Percentiles rank a stretch among this genome's conserved stretches.
Conservation (phyloP, 2,329 filamentous ascomycete genomes). For the Sordariomycetes sp. region DNA sequence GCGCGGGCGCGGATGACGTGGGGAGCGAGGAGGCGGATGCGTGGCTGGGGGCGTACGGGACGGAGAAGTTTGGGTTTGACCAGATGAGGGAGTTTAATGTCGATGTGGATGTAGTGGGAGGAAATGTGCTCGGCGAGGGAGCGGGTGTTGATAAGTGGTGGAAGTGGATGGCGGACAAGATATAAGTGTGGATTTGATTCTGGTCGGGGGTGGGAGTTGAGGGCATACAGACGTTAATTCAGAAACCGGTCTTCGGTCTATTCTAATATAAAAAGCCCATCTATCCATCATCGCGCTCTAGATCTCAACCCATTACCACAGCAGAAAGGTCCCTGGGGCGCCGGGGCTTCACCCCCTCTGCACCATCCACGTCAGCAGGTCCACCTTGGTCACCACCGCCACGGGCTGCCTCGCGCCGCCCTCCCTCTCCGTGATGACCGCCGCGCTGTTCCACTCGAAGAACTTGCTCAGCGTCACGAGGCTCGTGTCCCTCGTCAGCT, state of each 20-base stretch:
- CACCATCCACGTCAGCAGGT: constrained; percentile 86
- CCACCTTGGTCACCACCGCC: constrained; percentile 92
- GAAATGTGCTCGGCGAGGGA: constrained; percentile 56
- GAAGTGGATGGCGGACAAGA: constrained; percentile 72
- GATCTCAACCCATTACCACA: too few species aligned
- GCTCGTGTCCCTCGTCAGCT: constrained; percentile 87
- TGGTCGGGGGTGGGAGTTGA: too few species aligned
- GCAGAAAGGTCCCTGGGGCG: too few species aligned
- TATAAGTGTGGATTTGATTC: constrained; percentile 31
- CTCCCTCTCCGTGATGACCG: constrained; percentile 75
- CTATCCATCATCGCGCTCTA: neutral
- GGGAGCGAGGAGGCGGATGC: constrained; percentile 64
- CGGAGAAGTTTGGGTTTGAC: constrained; percentile 66
- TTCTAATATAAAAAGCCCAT: neutral
- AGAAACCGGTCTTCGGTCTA: neutral
- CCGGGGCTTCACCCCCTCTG: constrained; percentile 41
- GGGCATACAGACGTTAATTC: neutral
- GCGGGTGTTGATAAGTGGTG: constrained; percentile 78
- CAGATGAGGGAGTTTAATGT: constrained; percentile 79
- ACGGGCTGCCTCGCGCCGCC: constrained; percentile 58
- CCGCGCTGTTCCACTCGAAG: constrained; percentile 96
- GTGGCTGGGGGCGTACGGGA: constrained; percentile 74
- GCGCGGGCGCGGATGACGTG: constrained; percentile 54
- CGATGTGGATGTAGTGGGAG: constrained; percentile 65
- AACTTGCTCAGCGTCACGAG: constrained; percentile 79